Evolutionary conservation across 1,284 basidiomycete genomes (phyloP).

Genomic region (Leccinum insigne): DNA sequence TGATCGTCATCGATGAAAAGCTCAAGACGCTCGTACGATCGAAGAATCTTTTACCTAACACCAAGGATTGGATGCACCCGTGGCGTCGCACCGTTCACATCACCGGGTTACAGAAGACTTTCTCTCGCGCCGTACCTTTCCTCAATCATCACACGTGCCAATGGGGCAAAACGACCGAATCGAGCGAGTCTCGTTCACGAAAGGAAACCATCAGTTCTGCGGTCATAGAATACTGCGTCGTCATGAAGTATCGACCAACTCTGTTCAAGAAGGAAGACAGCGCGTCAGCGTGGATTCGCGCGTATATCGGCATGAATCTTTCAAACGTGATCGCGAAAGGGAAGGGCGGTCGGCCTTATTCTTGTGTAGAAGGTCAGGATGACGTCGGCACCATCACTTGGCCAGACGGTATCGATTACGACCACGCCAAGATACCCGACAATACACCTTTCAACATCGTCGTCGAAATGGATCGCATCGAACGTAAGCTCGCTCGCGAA

Average conservation of each 20-base stretch:
- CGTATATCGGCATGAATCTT: background rate
- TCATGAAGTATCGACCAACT: background rate
- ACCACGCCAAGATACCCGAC: no score
- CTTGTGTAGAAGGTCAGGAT: background rate
- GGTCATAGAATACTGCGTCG: background rate
- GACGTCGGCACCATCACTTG: background rate
- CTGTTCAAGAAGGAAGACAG: background rate
- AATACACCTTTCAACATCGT: no score
- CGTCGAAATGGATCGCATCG: no score
- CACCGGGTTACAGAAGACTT: background rate
- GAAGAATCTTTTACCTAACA: background rate
- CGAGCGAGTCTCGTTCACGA: background rate
- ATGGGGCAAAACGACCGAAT: background rate
- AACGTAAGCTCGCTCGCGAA: no score
- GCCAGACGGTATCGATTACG: background rate
- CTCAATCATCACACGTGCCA: background rate
- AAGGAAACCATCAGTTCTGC: conserved; percentile 1
- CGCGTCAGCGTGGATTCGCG: background rate
- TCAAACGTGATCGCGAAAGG: background rate
- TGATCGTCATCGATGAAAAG: background rate
- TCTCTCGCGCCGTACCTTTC: background rate
- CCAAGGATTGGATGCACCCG: background rate
- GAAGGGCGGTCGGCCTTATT: background rate
- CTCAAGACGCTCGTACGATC: background rate
- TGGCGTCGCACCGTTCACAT: background rate